Evolutionary conservation across 2,329 filamentous ascomycete species (phyloP), one percentile per base, ranked within the genome.

Genomic region (Microthyrium microscopicum): DNA sequence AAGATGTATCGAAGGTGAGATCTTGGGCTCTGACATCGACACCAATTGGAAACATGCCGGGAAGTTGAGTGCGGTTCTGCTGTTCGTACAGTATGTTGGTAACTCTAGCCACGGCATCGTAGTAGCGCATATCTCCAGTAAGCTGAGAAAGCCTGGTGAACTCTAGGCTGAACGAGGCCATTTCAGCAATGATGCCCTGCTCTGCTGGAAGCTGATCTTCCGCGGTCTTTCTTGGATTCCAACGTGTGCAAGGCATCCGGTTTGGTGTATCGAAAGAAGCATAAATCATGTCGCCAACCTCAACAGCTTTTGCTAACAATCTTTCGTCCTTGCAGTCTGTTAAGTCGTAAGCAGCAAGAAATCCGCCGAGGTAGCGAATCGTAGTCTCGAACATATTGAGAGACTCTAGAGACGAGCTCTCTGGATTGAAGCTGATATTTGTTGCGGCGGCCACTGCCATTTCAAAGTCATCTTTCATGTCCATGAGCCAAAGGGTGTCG

Each of bases 351-450:
- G 85, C 85, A 25, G 74, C 74, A 26, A 94, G 49, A 27, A 95
- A 60, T 2, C 87, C 87, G 20, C 87, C 87, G 4, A 95, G 64
- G 46, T 94, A 93, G 33, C 87, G 73, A 48, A 95, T 94, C 8
- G 76, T 81, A 1, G 84, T 91, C 55, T 94, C 85, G 45, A 94
- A 94, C 5, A 92, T 66, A n/a, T 83, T 84, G 29, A 94, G 89
- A 30, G 79, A 70, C 24, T 56, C 50, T 31, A 74, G 63, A 11
- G 61, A 54, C 19, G 71, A 76, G n/a, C 5, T 19, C 8, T 69
- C 13, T 5, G 26, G 77, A 3, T 80, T 89, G 45, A 94, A 94
- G 53, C 94, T 83, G 37, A 94, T 87, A 5, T 68, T 55, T 36
- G 64, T 64, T 16, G 85, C 71, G 3, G 67, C 73, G 33, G 69